phyloP scores from a whole-genome alignment of 169 alveolate genomes.

The Cryptosporidium parvum region DNA sequence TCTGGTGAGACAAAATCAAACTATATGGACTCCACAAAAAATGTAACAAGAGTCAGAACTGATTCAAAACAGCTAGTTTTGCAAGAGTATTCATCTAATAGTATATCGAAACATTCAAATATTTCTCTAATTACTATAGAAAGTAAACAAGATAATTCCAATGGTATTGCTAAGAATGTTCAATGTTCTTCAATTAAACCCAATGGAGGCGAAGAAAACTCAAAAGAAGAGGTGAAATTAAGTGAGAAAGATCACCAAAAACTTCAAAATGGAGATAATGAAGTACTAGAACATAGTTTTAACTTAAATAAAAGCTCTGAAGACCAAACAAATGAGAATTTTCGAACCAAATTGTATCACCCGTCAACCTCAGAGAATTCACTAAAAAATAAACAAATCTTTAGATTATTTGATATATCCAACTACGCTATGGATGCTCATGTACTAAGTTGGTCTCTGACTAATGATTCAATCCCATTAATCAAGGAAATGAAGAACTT shows the following conservation, averaged over 20 bases:
- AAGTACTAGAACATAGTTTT: too few relatives aligned
- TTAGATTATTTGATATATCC: conserved; percentile 19
- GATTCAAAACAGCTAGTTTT: conserved; percentile 49
- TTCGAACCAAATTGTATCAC: not conserved
- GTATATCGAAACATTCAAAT: not conserved
- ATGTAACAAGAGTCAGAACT: conserved; percentile 67
- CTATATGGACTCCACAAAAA: conserved; percentile 11
- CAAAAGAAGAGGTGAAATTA: not conserved
- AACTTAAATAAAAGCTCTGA: not conserved
- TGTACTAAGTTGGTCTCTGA: conserved; percentile 43
- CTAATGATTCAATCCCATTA: conserved; percentile 11
- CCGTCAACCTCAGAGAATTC: not conserved
- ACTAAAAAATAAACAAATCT: conserved; percentile 9
- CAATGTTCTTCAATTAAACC: not conserved
- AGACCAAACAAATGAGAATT: not conserved
- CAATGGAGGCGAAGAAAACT: not conserved
- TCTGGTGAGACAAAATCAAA: not conserved
- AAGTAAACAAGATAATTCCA: not conserved
- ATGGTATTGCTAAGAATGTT: not conserved
- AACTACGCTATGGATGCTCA: conserved; percentile 14
- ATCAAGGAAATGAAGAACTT: not conserved
- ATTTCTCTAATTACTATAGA: not conserved
- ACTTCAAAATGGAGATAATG: not conserved
- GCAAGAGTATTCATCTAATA: conserved; percentile 24
- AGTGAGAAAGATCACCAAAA: not conserved